A percentile compares a stretch with the other conserved stretches of the same genome.
These are phyloP conservation scores for Chytridium lagenaria DNA, from an alignment of 371 early-diverging fungal species.

Conservation along the genomic window DNA sequence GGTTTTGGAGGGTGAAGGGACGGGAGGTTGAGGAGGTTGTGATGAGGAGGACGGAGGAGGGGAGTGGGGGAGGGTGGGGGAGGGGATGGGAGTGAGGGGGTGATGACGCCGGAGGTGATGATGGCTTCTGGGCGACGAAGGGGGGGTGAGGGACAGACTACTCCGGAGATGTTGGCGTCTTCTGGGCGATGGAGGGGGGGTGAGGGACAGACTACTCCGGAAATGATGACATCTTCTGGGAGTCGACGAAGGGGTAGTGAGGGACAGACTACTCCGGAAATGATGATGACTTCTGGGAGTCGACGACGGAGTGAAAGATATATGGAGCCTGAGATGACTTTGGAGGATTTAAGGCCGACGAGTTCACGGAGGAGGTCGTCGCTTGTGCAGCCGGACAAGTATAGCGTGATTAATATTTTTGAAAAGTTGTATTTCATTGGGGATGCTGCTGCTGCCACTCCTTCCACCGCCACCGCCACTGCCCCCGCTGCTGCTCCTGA, in stretches of 20 bases:
- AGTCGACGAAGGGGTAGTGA: too few relatives aligned
- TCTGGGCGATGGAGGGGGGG: too few relatives aligned
- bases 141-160: too few relatives aligned
- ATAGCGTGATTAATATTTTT: slow-evolving; percentile 16
- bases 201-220: too few relatives aligned
- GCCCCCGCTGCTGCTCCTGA: background rate
- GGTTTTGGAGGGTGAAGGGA: slow-evolving; percentile 1
- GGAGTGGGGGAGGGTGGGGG: background rate
- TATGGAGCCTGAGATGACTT: background rate
- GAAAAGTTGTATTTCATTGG: slow-evolving; percentile 2
- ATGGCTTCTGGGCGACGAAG: too few relatives aligned
- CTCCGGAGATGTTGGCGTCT: too few relatives aligned
- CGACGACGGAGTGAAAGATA: too few relatives aligned
- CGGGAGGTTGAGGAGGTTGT: background rate
- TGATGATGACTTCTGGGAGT: too few relatives aligned
- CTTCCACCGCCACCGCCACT: background rate
- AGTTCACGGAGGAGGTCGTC: too few relatives aligned
- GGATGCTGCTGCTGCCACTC: background rate
- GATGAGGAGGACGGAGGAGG: background rate
- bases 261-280: too few relatives aligned
- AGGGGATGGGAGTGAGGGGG: background rate
- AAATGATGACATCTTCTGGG: too few relatives aligned
- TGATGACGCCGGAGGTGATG: too few relatives aligned
- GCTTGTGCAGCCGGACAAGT: background rate
- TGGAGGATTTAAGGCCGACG: background rate